phyloP scores from a whole-genome alignment of 352 stramenopile genomes.

The Thraustochytrium striatum region DNA sequence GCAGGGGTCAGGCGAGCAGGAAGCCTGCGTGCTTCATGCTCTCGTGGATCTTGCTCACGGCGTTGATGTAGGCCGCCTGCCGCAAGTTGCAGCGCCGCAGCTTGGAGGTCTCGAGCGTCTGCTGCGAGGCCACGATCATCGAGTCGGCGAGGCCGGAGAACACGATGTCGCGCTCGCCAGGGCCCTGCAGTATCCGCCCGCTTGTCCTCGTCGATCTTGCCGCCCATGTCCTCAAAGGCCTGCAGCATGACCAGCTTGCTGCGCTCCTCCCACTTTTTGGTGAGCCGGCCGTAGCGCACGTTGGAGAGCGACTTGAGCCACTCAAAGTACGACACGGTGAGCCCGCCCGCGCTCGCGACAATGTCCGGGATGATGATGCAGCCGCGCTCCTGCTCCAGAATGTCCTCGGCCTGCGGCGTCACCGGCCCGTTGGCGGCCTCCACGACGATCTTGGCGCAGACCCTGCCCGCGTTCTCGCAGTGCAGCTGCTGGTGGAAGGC shows the following conservation, averaged over 20 bases:
- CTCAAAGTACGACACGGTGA: conserved; percentile 55
- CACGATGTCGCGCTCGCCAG: conserved; percentile 51
- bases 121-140: conserved; percentile 36
- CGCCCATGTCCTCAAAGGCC: conserved; percentile 37
- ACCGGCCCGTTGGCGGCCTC: conserved; percentile 52
- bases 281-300: conserved; percentile 50
- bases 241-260: conserved; percentile 48
- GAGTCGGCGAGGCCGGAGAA: conserved; percentile 50
- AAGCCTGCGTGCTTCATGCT: conserved; percentile 44
- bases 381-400: conserved; percentile 6
- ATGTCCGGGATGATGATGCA: conserved; percentile 51
- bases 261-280: conserved; percentile 53
- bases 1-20: background rate
- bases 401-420: conserved; percentile 49
- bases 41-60: conserved; percentile 49
- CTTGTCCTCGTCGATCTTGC: background rate
- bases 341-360: conserved; percentile 48
- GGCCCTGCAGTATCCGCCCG: conserved; percentile 24
- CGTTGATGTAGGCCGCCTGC: conserved; percentile 48
- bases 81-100: conserved; percentile 37
- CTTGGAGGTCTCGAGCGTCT: conserved; percentile 48
- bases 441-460: conserved; percentile 50
- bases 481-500: conserved; percentile 47
- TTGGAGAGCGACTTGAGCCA: conserved; percentile 53
- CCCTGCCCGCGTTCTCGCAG: conserved; percentile 37